These are phyloP conservation scores for Candida koratica DNA, from an alignment of 805 yeast species.

Conservation along the genomic window DNA sequence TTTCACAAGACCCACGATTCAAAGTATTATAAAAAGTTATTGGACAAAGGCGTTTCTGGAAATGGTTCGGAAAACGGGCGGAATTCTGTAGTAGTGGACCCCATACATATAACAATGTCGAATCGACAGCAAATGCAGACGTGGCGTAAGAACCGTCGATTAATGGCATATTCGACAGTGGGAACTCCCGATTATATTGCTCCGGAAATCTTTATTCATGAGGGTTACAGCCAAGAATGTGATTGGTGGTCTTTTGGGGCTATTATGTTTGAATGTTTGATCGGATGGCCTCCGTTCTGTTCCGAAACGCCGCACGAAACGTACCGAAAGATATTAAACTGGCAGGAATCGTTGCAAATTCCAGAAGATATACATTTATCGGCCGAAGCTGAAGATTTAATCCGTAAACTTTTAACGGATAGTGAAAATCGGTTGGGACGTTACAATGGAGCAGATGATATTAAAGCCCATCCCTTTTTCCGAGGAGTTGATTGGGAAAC, in stretches of 20 bases:
- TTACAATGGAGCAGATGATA: conserved; percentile 87
- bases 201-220: conserved; percentile 87
- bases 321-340: conserved; percentile 82
- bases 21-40: conserved; percentile 74
- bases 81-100: conserved; percentile 85
- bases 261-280: conserved; percentile 91
- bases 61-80: conserved; percentile 29
- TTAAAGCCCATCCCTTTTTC: conserved; percentile 87
- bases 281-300: conserved; percentile 98
- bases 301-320: conserved; percentile 94
- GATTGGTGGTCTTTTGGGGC: conserved; percentile 99
- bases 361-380: conserved; percentile 91
- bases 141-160: conserved; percentile 86
- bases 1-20: conserved; percentile 92
- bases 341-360: conserved; percentile 82
- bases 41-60: conserved; percentile 51
- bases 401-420: conserved; percentile 68
- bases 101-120: conserved; percentile 92
- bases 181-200: conserved; percentile 97
- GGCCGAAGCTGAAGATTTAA: conserved; percentile 84
- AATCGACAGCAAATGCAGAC: conserved; percentile 94
- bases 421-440: conserved; percentile 81
- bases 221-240: conserved; percentile 95
- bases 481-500: conserved; percentile 95
- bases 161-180: conserved; percentile 94